A percentile compares a stretch with the other conserved stretches of the same genome.
Conservation (phyloP, 306 rosid genomes). For the Coriaria nepalensis region DNA sequence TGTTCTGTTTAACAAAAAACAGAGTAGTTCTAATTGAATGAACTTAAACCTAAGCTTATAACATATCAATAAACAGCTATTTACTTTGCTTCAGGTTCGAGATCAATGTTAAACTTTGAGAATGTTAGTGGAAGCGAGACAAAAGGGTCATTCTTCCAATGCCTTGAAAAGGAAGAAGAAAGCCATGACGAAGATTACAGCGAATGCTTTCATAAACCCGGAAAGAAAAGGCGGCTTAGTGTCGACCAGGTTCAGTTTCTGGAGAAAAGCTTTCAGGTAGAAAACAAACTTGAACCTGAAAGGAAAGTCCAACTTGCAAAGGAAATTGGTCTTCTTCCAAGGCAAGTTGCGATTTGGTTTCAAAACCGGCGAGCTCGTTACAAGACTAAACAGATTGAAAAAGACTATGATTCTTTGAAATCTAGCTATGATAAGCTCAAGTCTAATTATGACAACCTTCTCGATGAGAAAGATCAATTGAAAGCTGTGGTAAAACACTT, state of each 20-base stretch:
- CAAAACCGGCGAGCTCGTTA: conserved; percentile 78
- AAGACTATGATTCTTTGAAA: conserved; percentile 53
- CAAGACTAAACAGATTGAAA: conserved; percentile 66
- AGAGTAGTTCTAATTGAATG: too few species aligned
- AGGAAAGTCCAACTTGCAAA: conserved; percentile 68
- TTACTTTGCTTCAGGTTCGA: conserved; percentile 35
- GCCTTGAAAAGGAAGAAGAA: conserved; percentile 39
- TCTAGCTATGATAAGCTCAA: conserved; percentile 47
- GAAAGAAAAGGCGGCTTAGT: conserved; percentile 73
- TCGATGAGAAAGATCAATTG: conserved; percentile 38
- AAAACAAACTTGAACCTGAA: conserved; percentile 87
- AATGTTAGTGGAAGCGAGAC: conserved; percentile 25
- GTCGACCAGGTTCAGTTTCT: conserved; percentile 61
- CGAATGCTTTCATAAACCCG: conserved; percentile 36
- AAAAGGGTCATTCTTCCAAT: conserved; percentile 35
- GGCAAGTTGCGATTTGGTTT: conserved; percentile 96
- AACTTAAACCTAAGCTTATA: too few species aligned
- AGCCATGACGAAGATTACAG: conserved; percentile 47
- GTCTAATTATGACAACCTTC: conserved; percentile 45
- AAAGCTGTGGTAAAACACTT: conserved; percentile 43
- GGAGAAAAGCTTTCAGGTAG: conserved; percentile 58
- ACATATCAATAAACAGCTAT: too few species aligned
- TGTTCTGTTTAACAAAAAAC: too few species aligned
- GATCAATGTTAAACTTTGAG: conserved; percentile 48
- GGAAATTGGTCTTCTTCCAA: conserved; percentile 75